Base-by-base conservation (phyloP, 345 rosid species). In the Arabidopsis suecica region DNA sequence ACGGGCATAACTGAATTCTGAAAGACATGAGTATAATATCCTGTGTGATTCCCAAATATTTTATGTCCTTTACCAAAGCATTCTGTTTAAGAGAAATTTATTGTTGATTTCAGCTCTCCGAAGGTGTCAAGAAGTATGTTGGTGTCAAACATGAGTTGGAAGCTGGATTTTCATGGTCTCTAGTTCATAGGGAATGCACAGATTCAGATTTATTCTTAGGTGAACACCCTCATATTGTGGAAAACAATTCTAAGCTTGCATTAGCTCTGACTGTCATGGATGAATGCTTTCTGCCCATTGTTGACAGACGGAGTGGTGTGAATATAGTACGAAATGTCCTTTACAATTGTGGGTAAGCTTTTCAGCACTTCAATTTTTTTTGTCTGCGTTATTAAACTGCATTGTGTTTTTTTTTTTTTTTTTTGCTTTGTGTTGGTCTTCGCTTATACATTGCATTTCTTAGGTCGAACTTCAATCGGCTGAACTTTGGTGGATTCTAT, bases 211-310 rank as follows among this genome's bases (percentile, higher is more conserved):
- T 62, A 75, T 44, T 78, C 71, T 63, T 80, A 54, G 73, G 61
- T 74, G 88, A 83, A 25, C 84, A 83, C 74, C 80, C 85, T 41
- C 87, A 68, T 57, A 82, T 81, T 64, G 91, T 83, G 68, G 91
- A 89, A 80, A 86, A 88, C 84, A 88, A 89, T 82, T 88, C 93
- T 42, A 90, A 89, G 84, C 85, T 88, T 50, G 92, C 97, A 36
- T 86, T 91, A 68, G 96, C 97, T 3, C 76, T 86, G 64, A 75
- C 81, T 41, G 79, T 93, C 55, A 91, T 93, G 98, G 93, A 93
- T 78, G 98, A 91, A 81, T 93, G 98, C 83, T 93, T 91, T 82
- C 78, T 87, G 69, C 98, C 98, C 45, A 89, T 91, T 62, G 78
- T 82, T 80, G 96, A 93, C 79, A 76, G 87, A 62, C 86, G 93